Base-by-base conservation (phyloP, 768 basidiomycete species). In the Boletus vermiculosoides region DNA sequence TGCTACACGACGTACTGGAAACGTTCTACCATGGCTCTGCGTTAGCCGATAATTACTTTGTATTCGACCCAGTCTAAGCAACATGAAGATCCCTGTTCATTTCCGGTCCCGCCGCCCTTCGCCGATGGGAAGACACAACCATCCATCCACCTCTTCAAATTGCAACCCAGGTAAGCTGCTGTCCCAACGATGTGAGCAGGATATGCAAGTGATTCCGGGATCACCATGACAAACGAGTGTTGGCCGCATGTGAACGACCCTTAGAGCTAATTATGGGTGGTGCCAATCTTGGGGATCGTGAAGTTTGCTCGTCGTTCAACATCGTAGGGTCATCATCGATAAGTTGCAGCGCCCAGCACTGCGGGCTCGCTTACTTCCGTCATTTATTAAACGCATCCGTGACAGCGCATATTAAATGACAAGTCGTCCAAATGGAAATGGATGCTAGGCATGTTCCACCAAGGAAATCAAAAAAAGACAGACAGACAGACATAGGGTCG, bases 301-400 rank as follows among this genome's bases (percentile, higher is more conserved):
- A n/a, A n/a, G 34, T 13, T 18, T 12, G 13, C 18, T 40, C n/a
- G 42, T 44, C 42, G 15, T 36, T 12, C 33, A 23, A 49, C 33
- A 16, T 23, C 6, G 23, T 30, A 34, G 52, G 37, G 25, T 22
- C 39, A 40, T 23, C 22, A 15, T 47, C 31, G 20, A 20, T 20
- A 8, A 25, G 15, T 16, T 18, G 28, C 50, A 45, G 16, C 37
- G 22, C 30, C 37, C 33, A 52, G 25, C 37, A 20, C 36, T 54
- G 49, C 12, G 20, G 37, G 30, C 9, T 54, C 51, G 51, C 54
- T 41, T 55, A 55, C 54, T 54, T 54, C 39, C 54, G 55, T 28
- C 53, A 37, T 36, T 56, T 44, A 55, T 55, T 55, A 55, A 55
- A 55, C 53, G 39, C 40, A 16, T 20, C 51, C 52, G 39, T 52